Evolutionary conservation across 169 alveolate genomes (phyloP).

Genomic region (Fabrea salina): DNA sequence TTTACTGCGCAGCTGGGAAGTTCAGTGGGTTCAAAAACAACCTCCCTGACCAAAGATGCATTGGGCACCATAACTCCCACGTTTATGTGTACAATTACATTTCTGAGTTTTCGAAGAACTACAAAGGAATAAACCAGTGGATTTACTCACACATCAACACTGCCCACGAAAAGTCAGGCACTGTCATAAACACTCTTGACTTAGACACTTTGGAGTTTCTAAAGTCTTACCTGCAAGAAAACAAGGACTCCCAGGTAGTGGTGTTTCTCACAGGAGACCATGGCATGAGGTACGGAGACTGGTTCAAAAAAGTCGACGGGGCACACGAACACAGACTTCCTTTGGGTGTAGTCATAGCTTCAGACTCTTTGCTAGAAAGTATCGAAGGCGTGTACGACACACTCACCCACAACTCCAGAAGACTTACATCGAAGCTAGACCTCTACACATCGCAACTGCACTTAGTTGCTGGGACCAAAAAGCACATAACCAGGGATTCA

Average conservation of each 20-base stretch:
- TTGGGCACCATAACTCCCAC: slow-evolving; percentile 21
- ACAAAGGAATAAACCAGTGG: background rate
- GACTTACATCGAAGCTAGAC: slow-evolving; percentile 29
- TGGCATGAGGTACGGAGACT: slow-evolving; percentile 37
- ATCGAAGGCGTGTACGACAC: slow-evolving; percentile 14
- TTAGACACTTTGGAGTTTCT: slow-evolving; percentile 22
- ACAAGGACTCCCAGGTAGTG: background rate
- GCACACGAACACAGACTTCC: slow-evolving; percentile 34
- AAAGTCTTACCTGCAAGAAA: background rate
- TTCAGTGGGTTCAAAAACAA: slow-evolving; percentile 15
- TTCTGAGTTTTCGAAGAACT: slow-evolving; percentile 9
- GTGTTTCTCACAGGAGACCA: slow-evolving; percentile 32
- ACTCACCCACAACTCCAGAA: slow-evolving; percentile 9
- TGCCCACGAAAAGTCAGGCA: slow-evolving; percentile 31
- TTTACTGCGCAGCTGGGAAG: slow-evolving; percentile 26
- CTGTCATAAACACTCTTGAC: background rate
- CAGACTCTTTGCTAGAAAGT: background rate
- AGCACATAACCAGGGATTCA: slow-evolving; percentile 3
- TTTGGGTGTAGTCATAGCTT: slow-evolving; percentile 12
- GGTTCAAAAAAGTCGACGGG: slow-evolving; percentile 28
- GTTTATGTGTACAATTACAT: slow-evolving; percentile 14
- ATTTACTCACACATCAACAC: slow-evolving; percentile 20
- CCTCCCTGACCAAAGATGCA: slow-evolving; percentile 6
- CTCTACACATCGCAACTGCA: slow-evolving; percentile 17
- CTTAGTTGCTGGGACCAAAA: background rate